Evolutionary conservation across 2,329 filamentous ascomycete genomes (phyloP), one percentile per base, ranked within the genome.

Genomic region (Botrytis elliptica): DNA sequence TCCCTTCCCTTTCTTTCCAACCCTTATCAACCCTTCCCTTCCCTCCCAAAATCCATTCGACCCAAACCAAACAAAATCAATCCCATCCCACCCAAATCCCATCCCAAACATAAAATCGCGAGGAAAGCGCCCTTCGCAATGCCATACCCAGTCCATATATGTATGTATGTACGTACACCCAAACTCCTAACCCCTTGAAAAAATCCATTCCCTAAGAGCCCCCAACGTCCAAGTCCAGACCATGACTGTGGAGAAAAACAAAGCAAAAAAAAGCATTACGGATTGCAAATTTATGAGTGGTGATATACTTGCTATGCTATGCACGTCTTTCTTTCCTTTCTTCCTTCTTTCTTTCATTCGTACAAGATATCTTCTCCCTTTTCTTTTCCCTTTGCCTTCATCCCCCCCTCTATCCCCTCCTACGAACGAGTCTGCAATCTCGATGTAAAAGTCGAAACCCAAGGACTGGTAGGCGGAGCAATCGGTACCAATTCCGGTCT

Each of bases 341-440:
- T 33, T 33, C 33, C 10, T 49, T 49, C n/a, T 18, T 65, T 49
- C 20, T 9, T 49, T 49, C n/a, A 25, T 65, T 52, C 46, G 33
- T 55, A 40, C 46, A 52, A 40, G n/a, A 67, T 18, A 4, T 18
- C 52, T 18, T 55, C 49, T 55, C 6, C 16, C 14, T 20, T 22
- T n/a, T 22, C 36, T n/a, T 3, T 33, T 40, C 8, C 22, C 9
- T n/a, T 52, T 12, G 10, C 49, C 10, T n/a, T 52, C 44, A 22
- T 49, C 12, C 4, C 7, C 44, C 8, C 22, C 33, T 36, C 16
- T 22, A 12, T 49, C 2, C 33, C 22, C 44, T 33, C n/a, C n/a
- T 52, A 67, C 25, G 64, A 67, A n/a, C 64, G 64, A 52, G 64
- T n/a, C 22, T 67, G 64, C 33, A 67, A 40, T 29, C 64, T 38